Conservation (phyloP, 2,329 filamentous ascomycete genomes). For the Claviceps sp. region DNA sequence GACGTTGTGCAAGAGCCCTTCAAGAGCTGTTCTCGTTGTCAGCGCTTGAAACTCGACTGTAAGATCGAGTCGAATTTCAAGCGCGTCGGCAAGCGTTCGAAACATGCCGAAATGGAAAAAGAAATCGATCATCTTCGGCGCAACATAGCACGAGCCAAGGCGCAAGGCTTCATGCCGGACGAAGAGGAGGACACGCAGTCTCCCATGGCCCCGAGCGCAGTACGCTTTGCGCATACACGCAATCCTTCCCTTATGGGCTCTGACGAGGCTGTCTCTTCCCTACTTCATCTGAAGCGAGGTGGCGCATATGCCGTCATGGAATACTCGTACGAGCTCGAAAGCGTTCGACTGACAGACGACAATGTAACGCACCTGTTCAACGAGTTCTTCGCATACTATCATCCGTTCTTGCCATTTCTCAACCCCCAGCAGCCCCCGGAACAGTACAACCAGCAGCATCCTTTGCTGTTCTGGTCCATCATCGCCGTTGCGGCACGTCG, state of each 20-base stretch:
- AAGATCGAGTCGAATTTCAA: slow-evolving; percentile 84
- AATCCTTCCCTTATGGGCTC: slow-evolving; percentile 54
- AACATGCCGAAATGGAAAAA: slow-evolving; percentile 77
- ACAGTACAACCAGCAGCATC: slow-evolving; percentile 62
- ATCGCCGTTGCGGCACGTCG: slow-evolving; percentile 62
- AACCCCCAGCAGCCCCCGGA: slow-evolving; percentile 54
- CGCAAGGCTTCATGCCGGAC: slow-evolving; percentile 42
- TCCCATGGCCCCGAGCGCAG: slow-evolving; percentile 37
- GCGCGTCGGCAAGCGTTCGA: slow-evolving; percentile 67
- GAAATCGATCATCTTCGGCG: slow-evolving; percentile 59
- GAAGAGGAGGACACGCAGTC: slow-evolving; percentile 46
- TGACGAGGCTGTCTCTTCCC: slow-evolving; percentile 53
- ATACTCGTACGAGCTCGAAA: slow-evolving; percentile 48
- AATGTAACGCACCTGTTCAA: slow-evolving; percentile 52
- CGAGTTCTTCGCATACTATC: slow-evolving; percentile 64
- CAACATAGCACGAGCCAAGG: slow-evolving; percentile 44
- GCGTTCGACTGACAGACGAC: slow-evolving; percentile 50
- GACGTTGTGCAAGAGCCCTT: slow-evolving; percentile 75
- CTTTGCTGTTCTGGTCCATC: slow-evolving; percentile 76
- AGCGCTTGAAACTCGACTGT: slow-evolving; percentile 67
- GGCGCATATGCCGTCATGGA: slow-evolving; percentile 47
- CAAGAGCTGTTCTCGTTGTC: slow-evolving; percentile 62
- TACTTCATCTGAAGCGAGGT: slow-evolving; percentile 52
- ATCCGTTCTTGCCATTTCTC: slow-evolving; percentile 66
- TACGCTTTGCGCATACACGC: slow-evolving; percentile 43